These are phyloP conservation scores for Hypomyces rosellus DNA, from an alignment of 2,329 filamentous ascomycete genomes.

Conservation along the genomic window DNA sequence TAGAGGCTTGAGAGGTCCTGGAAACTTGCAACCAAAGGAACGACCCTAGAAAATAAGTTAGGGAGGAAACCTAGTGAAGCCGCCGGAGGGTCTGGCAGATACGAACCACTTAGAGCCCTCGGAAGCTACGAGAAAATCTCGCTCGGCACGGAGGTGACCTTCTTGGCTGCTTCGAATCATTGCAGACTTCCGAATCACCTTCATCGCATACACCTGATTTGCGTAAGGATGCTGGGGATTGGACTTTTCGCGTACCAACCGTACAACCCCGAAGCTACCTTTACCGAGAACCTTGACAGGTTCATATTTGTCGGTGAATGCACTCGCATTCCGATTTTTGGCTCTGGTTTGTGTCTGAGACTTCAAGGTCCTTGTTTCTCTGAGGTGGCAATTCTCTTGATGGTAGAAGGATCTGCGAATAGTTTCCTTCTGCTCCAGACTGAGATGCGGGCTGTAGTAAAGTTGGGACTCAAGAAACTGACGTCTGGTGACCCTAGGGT, in stretches of 20 bases:
- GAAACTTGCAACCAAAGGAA: slow-evolving; percentile 81
- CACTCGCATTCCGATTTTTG: slow-evolving; percentile 3
- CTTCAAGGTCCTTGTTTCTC: slow-evolving; percentile 66
- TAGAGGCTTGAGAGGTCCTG: slow-evolving; percentile 82
- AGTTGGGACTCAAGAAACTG: slow-evolving; percentile 45
- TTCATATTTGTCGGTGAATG: slow-evolving; percentile 53
- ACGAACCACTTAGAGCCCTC: slow-evolving; percentile 74
- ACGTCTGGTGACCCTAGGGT: slow-evolving; percentile 23
- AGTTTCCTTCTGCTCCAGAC: slow-evolving; percentile 47
- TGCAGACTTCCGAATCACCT: slow-evolving; percentile 87
- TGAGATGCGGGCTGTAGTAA: slow-evolving; percentile 45
- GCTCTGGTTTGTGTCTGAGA: slow-evolving; percentile 39
- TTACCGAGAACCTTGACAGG: slow-evolving; percentile 78
- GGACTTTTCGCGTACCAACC: slow-evolving; percentile 66
- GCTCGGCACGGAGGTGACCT: slow-evolving; percentile 82
- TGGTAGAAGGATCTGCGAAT: slow-evolving; percentile 53
- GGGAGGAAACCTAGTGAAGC: neutral
- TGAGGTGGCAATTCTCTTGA: slow-evolving; percentile 68
- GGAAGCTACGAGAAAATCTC: slow-evolving; percentile 85
- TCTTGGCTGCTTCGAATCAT: slow-evolving; percentile 92
- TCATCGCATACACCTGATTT: slow-evolving; percentile 81
- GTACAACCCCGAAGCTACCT: slow-evolving; percentile 90
- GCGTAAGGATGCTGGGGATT: slow-evolving; percentile 22
- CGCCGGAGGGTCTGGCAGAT: neutral
- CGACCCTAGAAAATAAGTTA: slow-evolving; percentile 51